Base-by-base conservation (phyloP, 495 filamentous ascomycete genomes). In the Aspergillus cavernicola region DNA sequence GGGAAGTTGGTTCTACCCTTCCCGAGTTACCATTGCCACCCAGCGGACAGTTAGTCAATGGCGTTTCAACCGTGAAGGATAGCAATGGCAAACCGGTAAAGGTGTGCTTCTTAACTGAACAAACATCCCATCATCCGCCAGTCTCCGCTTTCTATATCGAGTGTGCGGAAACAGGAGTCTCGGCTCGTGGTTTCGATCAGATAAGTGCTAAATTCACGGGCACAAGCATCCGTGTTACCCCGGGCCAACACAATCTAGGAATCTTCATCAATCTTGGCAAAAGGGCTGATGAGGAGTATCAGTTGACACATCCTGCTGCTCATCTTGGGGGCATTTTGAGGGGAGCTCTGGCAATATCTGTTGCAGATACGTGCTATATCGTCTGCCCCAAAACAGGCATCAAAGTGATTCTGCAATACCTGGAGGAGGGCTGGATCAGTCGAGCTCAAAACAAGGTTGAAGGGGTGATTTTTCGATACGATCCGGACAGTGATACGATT, bases 121-220 rank as follows among this genome's bases (percentile, higher is more conserved):
- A 98, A 69, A 95, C 93, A n/a, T 97, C 92, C 6, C 93, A 98
- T 54, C 93, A 98, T 75, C 93, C 93, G 12, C 93, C 93, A 11
- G 92, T 98, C 57, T 97, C 92, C 39, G 93, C 93, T 2, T 98
- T 95, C 73, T 95, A 86, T 68, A 83, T 97, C 55, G 87, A 91
- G 67, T 97, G 93, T 61, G 89, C 90, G 0, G 89, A 93, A 47
- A 93, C 90, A 64, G 93, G 92, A 6, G 80, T 98, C 44, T 84
- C 83, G 23, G 95, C 93, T 15, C 81, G 87, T 48, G 93, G 93
- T 0, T 98, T 90, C 60, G 93, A 98, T 61, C 93, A 98, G 58
- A 83, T 98, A 55, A 92, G 87, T 66, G 93, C 93, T 56, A 98
- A 97, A 66, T 98, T 98, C 71, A 97, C 92, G 1, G 93, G 93